Evolutionary conservation across 371 early-diverging fungal genomes (phyloP).

Genomic region (Parasitella parasitica): DNA sequence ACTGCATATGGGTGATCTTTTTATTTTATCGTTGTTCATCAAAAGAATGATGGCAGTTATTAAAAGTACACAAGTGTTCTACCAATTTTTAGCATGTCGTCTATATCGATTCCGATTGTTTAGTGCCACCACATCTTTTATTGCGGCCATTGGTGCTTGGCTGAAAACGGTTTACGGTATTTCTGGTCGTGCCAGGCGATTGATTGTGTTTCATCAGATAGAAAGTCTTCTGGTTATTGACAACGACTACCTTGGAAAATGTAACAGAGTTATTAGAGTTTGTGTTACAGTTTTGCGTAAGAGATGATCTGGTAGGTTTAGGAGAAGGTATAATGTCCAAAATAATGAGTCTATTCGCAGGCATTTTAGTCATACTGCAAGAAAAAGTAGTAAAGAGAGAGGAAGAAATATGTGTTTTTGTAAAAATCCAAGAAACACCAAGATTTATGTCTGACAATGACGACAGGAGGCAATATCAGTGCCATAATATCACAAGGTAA

Average conservation of each 20-base stretch:
- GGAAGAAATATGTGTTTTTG: neutral
- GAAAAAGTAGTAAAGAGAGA: neutral
- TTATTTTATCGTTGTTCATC: neutral
- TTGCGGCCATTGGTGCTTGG: neutral
- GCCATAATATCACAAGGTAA: conserved; percentile 1
- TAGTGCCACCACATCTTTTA: neutral
- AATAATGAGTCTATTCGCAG: conserved; percentile 1
- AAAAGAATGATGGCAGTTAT: too few species aligned
- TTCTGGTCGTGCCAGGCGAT: conserved; percentile 7
- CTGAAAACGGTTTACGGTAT: conserved; percentile 5
- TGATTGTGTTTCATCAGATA: conserved; percentile 15
- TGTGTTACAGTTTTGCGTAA: neutral
- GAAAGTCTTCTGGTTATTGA: conserved; percentile 12
- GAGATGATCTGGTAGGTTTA: neutral
- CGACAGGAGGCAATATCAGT: neutral
- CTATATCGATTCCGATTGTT: too few species aligned
- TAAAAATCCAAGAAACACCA: neutral
- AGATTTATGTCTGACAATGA: neutral
- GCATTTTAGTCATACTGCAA: neutral
- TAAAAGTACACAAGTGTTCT: neutral
- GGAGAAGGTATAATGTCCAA: conserved; percentile 3
- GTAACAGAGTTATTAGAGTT: neutral
- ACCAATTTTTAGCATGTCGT: too few species aligned
- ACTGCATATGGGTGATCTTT: neutral
- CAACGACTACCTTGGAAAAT: conserved; percentile 17